Evolutionary conservation across 176 grass and related monocot genomes (phyloP).

Genomic region (Rhipidocladum racemiflorum): DNA sequence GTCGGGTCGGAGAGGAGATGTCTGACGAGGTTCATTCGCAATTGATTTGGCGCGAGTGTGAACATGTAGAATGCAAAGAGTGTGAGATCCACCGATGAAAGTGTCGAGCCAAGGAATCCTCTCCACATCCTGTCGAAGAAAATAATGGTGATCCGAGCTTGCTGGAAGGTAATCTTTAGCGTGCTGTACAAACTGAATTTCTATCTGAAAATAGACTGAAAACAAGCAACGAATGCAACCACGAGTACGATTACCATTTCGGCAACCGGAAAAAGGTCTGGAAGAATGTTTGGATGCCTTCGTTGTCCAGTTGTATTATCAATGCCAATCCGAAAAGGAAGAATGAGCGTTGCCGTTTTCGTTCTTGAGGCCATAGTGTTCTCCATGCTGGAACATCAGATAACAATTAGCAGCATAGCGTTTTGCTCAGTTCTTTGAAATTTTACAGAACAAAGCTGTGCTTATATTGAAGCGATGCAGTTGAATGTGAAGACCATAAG

Average conservation of each 20-base stretch:
- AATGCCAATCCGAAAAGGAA: slow-evolving; percentile 90
- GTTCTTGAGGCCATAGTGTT: slow-evolving; percentile 88
- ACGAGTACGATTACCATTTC: slow-evolving; percentile 56
- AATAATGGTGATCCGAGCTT: background rate
- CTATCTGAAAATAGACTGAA: background rate
- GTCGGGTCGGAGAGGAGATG: slow-evolving; percentile 83
- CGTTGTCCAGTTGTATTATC: slow-evolving; percentile 84
- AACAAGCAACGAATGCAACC: background rate
- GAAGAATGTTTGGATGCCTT: slow-evolving; percentile 93
- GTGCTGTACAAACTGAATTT: background rate
- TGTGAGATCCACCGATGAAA: slow-evolving; percentile 83
- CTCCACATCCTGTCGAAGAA: slow-evolving; percentile 85
- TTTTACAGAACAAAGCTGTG: background rate
- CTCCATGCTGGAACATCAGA: slow-evolving; percentile 72
- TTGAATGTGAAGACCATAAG: background rate
- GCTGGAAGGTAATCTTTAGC: background rate
- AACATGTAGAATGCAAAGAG: slow-evolving; percentile 98
- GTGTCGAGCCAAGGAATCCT: slow-evolving; percentile 88
- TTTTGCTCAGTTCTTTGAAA: background rate
- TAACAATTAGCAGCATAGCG: background rate
- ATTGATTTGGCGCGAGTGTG: slow-evolving; percentile 67
- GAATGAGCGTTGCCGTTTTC: slow-evolving; percentile 88
- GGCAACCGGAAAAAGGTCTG: slow-evolving; percentile 82
- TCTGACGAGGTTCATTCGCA: slow-evolving; percentile 85
- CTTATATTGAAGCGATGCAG: background rate